Evolutionary conservation across 106 monocot genomes (phyloP).

Genomic region (Allium fistulosum): DNA sequence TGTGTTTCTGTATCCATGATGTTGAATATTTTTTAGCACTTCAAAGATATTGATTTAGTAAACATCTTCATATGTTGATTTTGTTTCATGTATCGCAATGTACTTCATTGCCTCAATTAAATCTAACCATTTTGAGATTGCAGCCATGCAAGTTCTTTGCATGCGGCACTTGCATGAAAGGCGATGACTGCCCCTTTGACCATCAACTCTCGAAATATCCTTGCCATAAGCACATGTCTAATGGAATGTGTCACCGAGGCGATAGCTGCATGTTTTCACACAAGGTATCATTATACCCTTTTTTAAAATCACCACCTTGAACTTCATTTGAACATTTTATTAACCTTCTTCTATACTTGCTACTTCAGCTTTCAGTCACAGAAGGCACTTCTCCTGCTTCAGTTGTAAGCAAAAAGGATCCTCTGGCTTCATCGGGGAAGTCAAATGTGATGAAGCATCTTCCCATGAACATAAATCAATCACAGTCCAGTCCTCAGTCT

Average conservation of each 20-base stretch:
- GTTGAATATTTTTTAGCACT: too few species aligned
- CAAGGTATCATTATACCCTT: slow-evolving; percentile 7
- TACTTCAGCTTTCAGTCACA: not conserved
- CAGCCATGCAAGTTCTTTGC: slow-evolving; percentile 85
- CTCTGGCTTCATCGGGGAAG: not conserved
- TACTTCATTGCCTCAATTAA: not conserved
- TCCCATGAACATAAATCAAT: not conserved
- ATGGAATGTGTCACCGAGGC: slow-evolving; percentile 39
- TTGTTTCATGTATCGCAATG: not conserved
- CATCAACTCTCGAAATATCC: slow-evolving; percentile 86
- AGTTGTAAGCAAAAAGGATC: not conserved
- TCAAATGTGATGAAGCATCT: not conserved
- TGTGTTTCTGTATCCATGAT: too few species aligned
- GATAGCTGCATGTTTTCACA: slow-evolving; percentile 9
- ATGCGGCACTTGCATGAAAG: slow-evolving; percentile 72
- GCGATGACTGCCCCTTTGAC: slow-evolving; percentile 86
- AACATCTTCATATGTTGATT: not conserved
- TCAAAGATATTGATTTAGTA: too few species aligned
- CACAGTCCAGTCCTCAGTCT: slow-evolving; percentile 1
- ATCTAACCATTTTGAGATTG: slow-evolving; percentile 7
- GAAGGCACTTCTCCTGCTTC: slow-evolving; percentile 3
- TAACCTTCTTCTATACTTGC: not conserved
- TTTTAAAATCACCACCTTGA: not conserved
- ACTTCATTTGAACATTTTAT: not conserved
- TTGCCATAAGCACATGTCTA: slow-evolving; percentile 56